These are phyloP conservation scores for Pythium periplocum DNA, from an alignment of 352 stramenopile species.

Conservation along the genomic window DNA sequence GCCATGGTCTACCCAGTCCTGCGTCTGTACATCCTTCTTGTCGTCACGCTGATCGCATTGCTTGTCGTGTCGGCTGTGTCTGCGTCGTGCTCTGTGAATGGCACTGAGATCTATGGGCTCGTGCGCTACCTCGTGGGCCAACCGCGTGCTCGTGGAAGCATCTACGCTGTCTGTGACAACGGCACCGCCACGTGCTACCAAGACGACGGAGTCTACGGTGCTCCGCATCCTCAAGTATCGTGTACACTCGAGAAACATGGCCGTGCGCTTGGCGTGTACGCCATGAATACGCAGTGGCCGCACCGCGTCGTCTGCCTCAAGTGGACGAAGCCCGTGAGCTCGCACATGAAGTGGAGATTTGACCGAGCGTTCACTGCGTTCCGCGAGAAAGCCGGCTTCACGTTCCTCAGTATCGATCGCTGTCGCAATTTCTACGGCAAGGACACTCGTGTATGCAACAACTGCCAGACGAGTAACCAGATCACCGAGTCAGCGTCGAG, in stretches of 20 bases:
- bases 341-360: slow-evolving; percentile 14
- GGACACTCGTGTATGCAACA: not conserved
- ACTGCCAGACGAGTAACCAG: not conserved
- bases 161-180: slow-evolving; percentile 20
- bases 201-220: not conserved
- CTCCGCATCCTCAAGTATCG: slow-evolving; percentile 3
- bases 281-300: slow-evolving; percentile 20
- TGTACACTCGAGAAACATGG: slow-evolving; percentile 19
- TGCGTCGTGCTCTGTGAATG: too few relatives aligned
- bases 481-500: not conserved
- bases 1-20: too few relatives aligned
- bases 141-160: slow-evolving; percentile 6
- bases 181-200: slow-evolving; percentile 13
- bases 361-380: slow-evolving; percentile 19
- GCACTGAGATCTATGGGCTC: too few relatives aligned
- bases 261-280: slow-evolving; percentile 19
- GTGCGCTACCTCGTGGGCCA: not conserved
- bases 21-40: too few relatives aligned
- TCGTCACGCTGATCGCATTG: too few relatives aligned
- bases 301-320: slow-evolving; percentile 24
- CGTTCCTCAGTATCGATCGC: slow-evolving; percentile 9
- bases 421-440: not conserved
- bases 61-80: too few relatives aligned
- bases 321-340: slow-evolving; percentile 17
- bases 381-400: slow-evolving; percentile 18